These are phyloP conservation scores for Hippophae rhamnoides DNA, from an alignment of 306 rosid species.

Conservation along the genomic window DNA sequence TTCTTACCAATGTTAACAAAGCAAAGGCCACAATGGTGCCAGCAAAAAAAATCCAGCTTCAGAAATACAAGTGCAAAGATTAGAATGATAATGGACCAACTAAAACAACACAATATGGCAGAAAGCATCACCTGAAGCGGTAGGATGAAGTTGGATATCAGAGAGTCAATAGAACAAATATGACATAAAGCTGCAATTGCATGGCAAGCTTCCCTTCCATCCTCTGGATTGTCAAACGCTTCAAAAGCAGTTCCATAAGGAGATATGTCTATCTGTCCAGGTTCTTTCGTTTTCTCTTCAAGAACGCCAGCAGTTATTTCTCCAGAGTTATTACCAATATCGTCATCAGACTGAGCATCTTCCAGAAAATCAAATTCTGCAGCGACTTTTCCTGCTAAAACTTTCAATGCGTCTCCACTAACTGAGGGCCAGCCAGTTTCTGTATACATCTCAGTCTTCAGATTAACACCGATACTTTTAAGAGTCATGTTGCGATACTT, in stretches of 20 bases:
- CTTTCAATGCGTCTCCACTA: conserved; percentile 69
- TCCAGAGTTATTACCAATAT: conserved; percentile 29
- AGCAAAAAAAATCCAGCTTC: too few species aligned
- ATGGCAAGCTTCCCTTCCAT: conserved; percentile 90
- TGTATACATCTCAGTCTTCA: conserved; percentile 63
- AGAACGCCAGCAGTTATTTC: conserved; percentile 22
- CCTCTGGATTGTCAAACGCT: conserved; percentile 44
- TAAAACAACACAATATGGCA: not conserved
- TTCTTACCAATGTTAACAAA: too few species aligned
- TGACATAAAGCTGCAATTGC: conserved; percentile 94
- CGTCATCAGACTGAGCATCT: conserved; percentile 24
- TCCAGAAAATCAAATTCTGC: conserved; percentile 59
- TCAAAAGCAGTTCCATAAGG: conserved; percentile 61
- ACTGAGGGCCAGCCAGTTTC: conserved; percentile 95
- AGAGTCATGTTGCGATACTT: conserved; percentile 55
- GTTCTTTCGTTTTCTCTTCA: conserved; percentile 11
- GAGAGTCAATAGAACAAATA: conserved; percentile 86
- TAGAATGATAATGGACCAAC: not conserved
- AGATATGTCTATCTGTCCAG: conserved; percentile 30
- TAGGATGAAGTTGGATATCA: conserved; percentile 88
- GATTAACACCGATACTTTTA: conserved; percentile 26
- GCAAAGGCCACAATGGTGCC: too few species aligned
- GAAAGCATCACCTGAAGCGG: conserved; percentile 69
- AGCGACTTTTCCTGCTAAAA: conserved; percentile 78
- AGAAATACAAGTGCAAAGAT: not conserved